Percentiles rank a stretch among this genome's conserved stretches.
Evolutionary conservation across 495 filamentous ascomycete species (phyloP).

Genomic region (Xylaria acuta): DNA sequence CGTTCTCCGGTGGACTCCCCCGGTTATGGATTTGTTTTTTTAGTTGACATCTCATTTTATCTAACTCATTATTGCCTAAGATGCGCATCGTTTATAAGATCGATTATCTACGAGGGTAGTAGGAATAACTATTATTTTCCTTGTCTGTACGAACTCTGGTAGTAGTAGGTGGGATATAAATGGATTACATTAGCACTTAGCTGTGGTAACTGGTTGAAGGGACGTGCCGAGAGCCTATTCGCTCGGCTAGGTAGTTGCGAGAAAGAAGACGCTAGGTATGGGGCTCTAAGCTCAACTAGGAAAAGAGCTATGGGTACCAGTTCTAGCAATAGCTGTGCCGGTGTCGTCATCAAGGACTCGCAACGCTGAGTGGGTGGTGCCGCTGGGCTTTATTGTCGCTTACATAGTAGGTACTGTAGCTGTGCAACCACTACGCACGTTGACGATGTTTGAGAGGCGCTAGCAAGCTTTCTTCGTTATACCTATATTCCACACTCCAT

Average conservation of each 20-base stretch:
- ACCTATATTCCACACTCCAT: neutral
- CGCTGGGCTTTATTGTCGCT: neutral
- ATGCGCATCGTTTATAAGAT: too few relatives aligned
- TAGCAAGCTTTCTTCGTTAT: slow-evolving; percentile 9
- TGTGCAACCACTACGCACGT: slow-evolving; percentile 1
- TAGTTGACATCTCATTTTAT: too few relatives aligned
- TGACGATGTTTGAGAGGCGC: neutral
- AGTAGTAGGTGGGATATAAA: neutral
- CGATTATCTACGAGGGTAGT: neutral
- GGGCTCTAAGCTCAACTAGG: neutral
- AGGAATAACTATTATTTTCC: neutral
- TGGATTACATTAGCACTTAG: neutral
- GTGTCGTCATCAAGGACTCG: slow-evolving; percentile 19
- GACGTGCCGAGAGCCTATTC: neutral
- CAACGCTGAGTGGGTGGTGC: neutral
- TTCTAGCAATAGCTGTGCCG: neutral
- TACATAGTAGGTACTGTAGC: too few relatives aligned
- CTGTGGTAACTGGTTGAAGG: neutral
- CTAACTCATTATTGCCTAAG: too few relatives aligned
- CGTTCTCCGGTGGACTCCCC: too few relatives aligned
- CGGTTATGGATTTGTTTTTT: too few relatives aligned
- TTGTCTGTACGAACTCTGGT: neutral
- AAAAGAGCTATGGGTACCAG: slow-evolving; percentile 14
- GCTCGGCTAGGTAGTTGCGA: slow-evolving; percentile 14
- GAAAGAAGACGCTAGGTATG: neutral